Evolutionary conservation across 192 early-diverging fungal genomes (phyloP).

Genomic region (Geranomyces michiganensis): DNA sequence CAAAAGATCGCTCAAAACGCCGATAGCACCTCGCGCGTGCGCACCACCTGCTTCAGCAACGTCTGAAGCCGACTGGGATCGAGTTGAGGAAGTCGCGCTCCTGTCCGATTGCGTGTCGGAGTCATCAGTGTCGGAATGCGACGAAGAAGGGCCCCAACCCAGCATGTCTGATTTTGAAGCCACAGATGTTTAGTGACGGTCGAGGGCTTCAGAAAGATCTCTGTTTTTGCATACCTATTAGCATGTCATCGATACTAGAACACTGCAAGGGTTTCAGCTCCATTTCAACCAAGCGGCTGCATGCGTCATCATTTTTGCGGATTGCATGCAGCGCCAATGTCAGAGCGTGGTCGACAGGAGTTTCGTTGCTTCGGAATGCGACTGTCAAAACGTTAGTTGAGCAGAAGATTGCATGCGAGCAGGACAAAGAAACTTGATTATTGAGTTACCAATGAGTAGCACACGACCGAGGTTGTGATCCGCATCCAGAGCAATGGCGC

Average conservation of each 20-base stretch:
- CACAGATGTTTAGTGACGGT: too few relatives aligned
- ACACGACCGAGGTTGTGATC: conserved; percentile 10
- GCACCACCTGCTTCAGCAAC: too few relatives aligned
- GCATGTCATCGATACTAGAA: neutral
- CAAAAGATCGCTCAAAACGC: conserved; percentile 12
- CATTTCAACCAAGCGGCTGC: conserved; percentile 1
- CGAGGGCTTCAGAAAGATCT: too few relatives aligned
- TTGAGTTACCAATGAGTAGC: neutral
- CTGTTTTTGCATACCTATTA: neutral
- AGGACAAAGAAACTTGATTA: neutral
- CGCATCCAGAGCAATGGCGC: conserved; percentile 27
- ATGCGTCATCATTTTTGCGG: conserved; percentile 3
- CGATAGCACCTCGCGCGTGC: neutral
- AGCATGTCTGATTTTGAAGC: too few relatives aligned
- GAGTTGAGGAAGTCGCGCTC: too few relatives aligned
- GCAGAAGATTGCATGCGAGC: neutral
- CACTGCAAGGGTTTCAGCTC: conserved; percentile 8
- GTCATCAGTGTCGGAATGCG: too few relatives aligned
- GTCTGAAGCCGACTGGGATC: too few relatives aligned
- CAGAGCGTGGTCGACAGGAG: conserved; percentile 23
- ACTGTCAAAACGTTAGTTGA: conserved; percentile 7
- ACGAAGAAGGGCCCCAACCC: too few relatives aligned
- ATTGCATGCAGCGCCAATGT: neutral
- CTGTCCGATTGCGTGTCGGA: too few relatives aligned
- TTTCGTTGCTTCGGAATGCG: conserved; percentile 39